phyloP scores from a whole-genome alignment of 129 eudicot genomes.

The Mikania micrantha region DNA sequence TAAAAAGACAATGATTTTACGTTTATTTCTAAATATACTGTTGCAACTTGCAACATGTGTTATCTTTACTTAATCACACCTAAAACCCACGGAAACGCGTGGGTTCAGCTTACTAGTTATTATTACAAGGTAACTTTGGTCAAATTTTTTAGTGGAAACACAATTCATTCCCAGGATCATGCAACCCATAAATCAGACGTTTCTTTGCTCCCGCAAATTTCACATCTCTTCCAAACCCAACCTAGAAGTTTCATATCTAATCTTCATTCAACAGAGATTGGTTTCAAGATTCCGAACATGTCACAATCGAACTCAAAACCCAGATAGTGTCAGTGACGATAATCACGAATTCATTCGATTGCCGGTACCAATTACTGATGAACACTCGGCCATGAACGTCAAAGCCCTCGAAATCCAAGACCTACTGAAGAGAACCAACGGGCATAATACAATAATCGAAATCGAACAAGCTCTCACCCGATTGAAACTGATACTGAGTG shows the following conservation, averaged over 20 bases:
- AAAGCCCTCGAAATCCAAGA: constrained; percentile 49
- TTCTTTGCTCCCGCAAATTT: not conserved
- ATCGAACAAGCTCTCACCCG: constrained; percentile 36
- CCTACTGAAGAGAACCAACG: constrained; percentile 32
- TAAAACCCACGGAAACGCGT: too few relatives aligned
- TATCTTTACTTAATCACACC: too few relatives aligned
- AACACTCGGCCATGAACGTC: constrained; percentile 10
- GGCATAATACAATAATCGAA: constrained; percentile 16
- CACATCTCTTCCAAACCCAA: constrained; percentile 6
- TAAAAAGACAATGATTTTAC: too few relatives aligned
- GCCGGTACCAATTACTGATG: not conserved
- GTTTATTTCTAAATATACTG: too few relatives aligned
- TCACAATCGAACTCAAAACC: not conserved
- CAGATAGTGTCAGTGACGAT: not conserved
- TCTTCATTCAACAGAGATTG: not conserved
- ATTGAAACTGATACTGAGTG: constrained; percentile 21
- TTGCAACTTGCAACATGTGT: too few relatives aligned
- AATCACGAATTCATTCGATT: constrained; percentile 8
- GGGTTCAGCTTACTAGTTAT: too few relatives aligned
- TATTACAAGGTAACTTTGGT: too few relatives aligned
- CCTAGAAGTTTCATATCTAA: constrained; percentile 11
- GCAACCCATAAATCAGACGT: constrained; percentile 25
- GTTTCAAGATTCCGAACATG: not conserved
- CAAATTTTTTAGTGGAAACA: too few relatives aligned
- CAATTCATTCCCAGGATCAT: constrained; percentile 5